Base-by-base conservation (phyloP, 2,329 filamentous ascomycete species). In the Sporothrix brunneoviolacea region DNA sequence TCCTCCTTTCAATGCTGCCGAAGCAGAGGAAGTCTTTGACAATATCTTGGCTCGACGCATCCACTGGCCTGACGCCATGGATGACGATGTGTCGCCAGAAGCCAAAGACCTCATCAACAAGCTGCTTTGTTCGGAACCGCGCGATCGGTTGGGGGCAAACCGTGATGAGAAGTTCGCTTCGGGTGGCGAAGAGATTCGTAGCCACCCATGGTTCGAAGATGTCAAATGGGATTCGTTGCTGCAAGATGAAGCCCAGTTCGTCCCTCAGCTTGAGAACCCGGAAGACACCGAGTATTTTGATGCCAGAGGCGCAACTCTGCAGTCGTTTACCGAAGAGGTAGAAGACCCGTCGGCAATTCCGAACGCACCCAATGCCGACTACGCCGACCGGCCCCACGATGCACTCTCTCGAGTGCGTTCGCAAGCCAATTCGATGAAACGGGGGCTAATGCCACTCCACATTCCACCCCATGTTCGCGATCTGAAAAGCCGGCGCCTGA, bases 251-350 rank as follows among this genome's bases (percentile, higher is more conserved):
- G 90, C 94, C 4, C 89, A 95, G 53, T 98, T 98, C 64, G 86
- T 98, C 10, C 93, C 93, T 0, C 86, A 88, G 36, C 84, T 87
- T 1, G 89, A 95, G 62, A 91, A 98, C 59, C 91, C 89, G 0
- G 93, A 98, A 65, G 91, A 98, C 62, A 98, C 93, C 0, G 94
- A 98, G 63, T 98, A 98, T 63, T 98, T 98, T 60, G 93, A 98
- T 68, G 71, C 88, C 19, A 81, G 93, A 57, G 93, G 93, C 24
- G 93, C 93, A 15, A 94, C 90, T 1, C 76, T 97, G 58, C 88
- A 95, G 61, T 87, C 88, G 3, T 98, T 98, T 65, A 84, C 86
- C 1, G 90, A 95, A 56, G 93, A 98, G 64, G 85, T 96, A 61
- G 91, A 97, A 64, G 93, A 97, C 60, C 88, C 94, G 62, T 70